phyloP scores from a whole-genome alignment of 2,329 filamentous ascomycete genomes.

The Alternaria longipes region DNA sequence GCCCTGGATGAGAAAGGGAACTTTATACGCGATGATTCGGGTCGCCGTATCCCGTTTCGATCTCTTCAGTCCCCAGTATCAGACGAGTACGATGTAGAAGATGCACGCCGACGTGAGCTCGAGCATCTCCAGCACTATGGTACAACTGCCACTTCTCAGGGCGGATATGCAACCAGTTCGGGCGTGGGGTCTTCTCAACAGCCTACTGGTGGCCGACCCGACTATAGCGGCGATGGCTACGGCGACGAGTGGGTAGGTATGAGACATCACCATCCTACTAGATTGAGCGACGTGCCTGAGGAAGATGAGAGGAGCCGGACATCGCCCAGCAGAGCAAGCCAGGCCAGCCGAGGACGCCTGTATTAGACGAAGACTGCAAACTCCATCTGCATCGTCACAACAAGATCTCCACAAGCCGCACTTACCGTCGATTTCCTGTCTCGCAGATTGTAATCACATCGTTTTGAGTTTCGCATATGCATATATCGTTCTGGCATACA shows the following conservation, averaged over 20 bases:
- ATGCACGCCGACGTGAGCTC: slow-evolving; percentile 60
- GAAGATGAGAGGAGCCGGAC: slow-evolving; percentile 53
- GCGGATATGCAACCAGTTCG: slow-evolving; percentile 40
- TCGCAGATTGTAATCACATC: background rate
- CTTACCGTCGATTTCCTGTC: background rate
- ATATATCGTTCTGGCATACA: slow-evolving; percentile 16
- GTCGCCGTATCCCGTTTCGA: slow-evolving; percentile 48
- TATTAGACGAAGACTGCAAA: slow-evolving; percentile 22
- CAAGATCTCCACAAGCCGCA: background rate
- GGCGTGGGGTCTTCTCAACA: slow-evolving; percentile 32
- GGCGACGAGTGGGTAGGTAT: slow-evolving; percentile 50
- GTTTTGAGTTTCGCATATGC: slow-evolving; percentile 7
- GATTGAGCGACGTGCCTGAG: slow-evolving; percentile 53
- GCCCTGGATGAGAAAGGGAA: slow-evolving; percentile 49
- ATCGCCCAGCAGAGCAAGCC: slow-evolving; percentile 49
- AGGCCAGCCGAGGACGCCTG: slow-evolving; percentile 41
- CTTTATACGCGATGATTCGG: slow-evolving; percentile 48
- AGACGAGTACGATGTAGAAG: slow-evolving; percentile 66
- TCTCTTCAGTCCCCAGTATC: slow-evolving; percentile 44
- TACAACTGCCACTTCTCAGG: slow-evolving; percentile 41
- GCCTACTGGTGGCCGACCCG: slow-evolving; percentile 33
- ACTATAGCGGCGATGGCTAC: slow-evolving; percentile 52
- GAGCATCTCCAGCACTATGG: slow-evolving; percentile 59
- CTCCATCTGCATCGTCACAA: background rate
- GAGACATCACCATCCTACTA: slow-evolving; percentile 52